Percentiles rank a stretch among this genome's conserved stretches.
phyloP scores from a whole-genome alignment of 352 stramenopile species.

The Blastocystis sp. region DNA sequence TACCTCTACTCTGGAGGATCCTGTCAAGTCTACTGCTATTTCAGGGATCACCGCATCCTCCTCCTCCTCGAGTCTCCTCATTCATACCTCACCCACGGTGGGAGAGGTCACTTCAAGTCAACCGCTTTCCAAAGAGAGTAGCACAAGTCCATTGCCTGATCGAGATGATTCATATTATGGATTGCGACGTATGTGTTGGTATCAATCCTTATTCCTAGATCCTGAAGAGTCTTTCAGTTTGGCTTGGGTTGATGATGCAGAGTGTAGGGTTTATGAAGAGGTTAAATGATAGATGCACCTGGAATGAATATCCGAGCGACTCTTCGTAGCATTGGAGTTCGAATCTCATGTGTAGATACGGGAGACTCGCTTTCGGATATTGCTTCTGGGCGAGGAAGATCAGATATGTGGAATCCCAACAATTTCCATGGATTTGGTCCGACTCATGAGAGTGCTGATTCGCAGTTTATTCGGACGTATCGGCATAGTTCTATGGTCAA shows the following conservation, averaged over 20 bases:
- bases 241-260: constrained; percentile 3
- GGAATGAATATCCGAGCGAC: constrained; percentile 24
- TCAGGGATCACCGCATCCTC: not conserved
- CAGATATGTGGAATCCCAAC: not conserved
- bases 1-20: not conserved
- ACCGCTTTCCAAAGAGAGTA: too few relatives aligned
- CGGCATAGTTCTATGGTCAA: too few relatives aligned
- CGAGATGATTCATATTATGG: not conserved
- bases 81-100: not conserved
- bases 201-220: not conserved
- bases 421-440: not conserved
- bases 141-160: not conserved
- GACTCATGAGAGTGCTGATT: not conserved
- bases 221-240: constrained; percentile 15
- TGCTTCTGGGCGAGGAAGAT: not conserved
- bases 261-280: not conserved
- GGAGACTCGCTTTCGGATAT: not conserved
- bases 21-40: not conserved
- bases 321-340: not conserved
- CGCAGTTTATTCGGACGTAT: not conserved
- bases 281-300: constrained; percentile 8
- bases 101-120: not conserved
- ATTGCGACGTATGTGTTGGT: not conserved
- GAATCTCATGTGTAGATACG: not conserved
- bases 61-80: not conserved